phyloP scores from a whole-genome alignment of 371 early-diverging fungal species.

The Apophysomyces trapeziformis region DNA sequence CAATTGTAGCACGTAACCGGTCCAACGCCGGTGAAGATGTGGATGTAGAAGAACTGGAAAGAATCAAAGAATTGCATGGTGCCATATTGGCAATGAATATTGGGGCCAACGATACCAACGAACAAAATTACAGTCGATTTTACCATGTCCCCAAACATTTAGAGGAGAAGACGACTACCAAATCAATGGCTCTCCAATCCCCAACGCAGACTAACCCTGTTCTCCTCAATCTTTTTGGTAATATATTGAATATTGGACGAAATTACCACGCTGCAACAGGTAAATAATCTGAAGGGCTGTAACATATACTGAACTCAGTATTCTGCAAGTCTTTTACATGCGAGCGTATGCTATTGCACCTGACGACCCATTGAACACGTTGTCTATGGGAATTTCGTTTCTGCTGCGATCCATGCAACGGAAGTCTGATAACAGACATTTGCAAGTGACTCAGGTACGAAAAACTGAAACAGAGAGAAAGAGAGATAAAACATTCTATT shows the following conservation, averaged over 20 bases:
- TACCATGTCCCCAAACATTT: conserved; percentile 18
- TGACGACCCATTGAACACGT: conserved; percentile 68
- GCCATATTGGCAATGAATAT: conserved; percentile 26
- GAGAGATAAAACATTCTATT: not conserved
- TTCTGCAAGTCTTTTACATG: conserved; percentile 59
- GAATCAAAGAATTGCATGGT: conserved; percentile 28
- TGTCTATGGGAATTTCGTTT: conserved; percentile 66
- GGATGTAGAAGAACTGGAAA: conserved; percentile 14
- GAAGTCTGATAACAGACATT: conserved; percentile 71
- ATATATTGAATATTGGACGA: conserved; percentile 58
- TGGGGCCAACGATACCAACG: conserved; percentile 19
- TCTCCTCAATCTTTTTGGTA: conserved; percentile 64
- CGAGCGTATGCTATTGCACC: conserved; percentile 63
- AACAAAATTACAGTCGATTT: conserved; percentile 23
- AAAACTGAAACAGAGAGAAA: not conserved
- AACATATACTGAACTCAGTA: not conserved
- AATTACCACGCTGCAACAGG: conserved; percentile 63
- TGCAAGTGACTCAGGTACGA: conserved; percentile 62
- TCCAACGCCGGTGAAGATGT: conserved; percentile 4
- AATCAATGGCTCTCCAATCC: not conserved
- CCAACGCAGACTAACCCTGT: conserved; percentile 37
- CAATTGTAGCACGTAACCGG: conserved; percentile 10
- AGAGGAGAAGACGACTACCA: not conserved
- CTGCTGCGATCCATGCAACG: conserved; percentile 72
- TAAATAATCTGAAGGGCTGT: conserved; percentile 31